Conservation (phyloP, 768 basidiomycete species). For the Lactarius quietus region DNA sequence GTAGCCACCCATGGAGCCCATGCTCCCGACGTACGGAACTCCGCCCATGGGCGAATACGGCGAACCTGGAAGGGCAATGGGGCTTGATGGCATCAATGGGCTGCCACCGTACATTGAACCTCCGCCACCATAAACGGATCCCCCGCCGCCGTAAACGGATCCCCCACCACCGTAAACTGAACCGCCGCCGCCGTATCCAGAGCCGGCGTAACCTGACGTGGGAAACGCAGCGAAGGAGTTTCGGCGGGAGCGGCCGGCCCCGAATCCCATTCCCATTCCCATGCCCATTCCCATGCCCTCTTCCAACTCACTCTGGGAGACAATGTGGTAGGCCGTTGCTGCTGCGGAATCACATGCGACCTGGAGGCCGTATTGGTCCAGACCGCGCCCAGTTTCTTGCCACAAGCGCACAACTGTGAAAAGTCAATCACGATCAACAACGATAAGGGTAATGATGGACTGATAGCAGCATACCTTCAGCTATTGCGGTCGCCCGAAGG, state of each 20-base stretch:
- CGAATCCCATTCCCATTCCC: conserved; percentile 3
- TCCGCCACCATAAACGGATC: background rate
- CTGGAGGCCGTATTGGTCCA: conserved; percentile 27
- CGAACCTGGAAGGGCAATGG: conserved; percentile 13
- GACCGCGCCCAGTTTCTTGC: conserved; percentile 43
- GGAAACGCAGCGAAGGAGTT: conserved; percentile 15
- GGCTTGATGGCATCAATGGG: background rate
- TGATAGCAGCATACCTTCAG: conserved; percentile 50
- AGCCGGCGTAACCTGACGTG: conserved; percentile 2
- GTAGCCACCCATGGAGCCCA: background rate
- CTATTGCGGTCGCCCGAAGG: conserved; percentile 63
- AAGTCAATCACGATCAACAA: conserved; percentile 11
- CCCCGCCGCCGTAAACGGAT: background rate
- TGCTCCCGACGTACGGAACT: background rate
- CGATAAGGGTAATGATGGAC: background rate
- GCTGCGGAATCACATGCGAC: conserved; percentile 21
- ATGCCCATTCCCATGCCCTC: background rate
- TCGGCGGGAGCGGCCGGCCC: conserved; percentile 12
- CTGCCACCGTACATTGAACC: too few relatives aligned
- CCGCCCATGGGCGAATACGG: background rate
- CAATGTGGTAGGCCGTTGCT: conserved; percentile 17
- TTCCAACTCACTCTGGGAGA: conserved; percentile 16
- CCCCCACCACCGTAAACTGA: background rate
- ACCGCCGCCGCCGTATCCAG: conserved; percentile 3
- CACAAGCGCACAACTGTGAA: conserved; percentile 55